phyloP scores from a whole-genome alignment of 2,329 filamentous ascomycete species.

The Diaporthe caulivora region DNA sequence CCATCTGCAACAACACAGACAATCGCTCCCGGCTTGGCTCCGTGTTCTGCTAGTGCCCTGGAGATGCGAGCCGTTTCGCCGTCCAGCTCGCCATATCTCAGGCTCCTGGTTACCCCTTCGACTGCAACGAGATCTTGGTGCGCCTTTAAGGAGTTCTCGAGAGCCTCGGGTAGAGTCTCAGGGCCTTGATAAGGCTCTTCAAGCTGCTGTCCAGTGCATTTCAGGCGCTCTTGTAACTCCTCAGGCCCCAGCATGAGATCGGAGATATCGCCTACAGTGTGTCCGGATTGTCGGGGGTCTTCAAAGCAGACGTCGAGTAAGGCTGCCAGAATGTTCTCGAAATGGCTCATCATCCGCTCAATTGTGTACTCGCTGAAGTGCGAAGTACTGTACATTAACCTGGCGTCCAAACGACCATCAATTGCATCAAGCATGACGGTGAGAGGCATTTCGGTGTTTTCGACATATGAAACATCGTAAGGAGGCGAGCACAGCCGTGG shows the following conservation, averaged over 20 bases:
- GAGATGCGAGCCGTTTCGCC: background rate
- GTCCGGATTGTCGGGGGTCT: background rate
- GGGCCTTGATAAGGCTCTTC: constrained; percentile 9
- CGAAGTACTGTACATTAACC: background rate
- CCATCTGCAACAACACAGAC: constrained; percentile 5
- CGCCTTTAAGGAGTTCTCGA: background rate
- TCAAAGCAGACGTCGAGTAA: background rate
- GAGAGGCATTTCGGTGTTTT: constrained; percentile 2
- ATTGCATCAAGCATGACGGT: constrained; percentile 8
- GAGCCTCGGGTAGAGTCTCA: background rate
- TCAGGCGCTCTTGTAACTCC: background rate
- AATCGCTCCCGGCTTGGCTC: background rate
- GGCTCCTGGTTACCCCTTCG: background rate
- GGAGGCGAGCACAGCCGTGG: background rate
- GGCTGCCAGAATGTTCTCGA: background rate
- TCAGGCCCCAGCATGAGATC: background rate
- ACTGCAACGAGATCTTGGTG: background rate
- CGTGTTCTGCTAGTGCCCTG: background rate
- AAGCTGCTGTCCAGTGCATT: background rate
- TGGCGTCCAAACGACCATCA: background rate
- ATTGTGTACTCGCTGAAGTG: background rate
- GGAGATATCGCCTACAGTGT: background rate
- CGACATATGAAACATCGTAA: background rate
- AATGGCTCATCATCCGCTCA: background rate
- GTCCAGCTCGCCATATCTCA: background rate